These are phyloP conservation scores for Leccinum fibrillosum DNA, from an alignment of 768 basidiomycete genomes.

Conservation along the genomic window DNA sequence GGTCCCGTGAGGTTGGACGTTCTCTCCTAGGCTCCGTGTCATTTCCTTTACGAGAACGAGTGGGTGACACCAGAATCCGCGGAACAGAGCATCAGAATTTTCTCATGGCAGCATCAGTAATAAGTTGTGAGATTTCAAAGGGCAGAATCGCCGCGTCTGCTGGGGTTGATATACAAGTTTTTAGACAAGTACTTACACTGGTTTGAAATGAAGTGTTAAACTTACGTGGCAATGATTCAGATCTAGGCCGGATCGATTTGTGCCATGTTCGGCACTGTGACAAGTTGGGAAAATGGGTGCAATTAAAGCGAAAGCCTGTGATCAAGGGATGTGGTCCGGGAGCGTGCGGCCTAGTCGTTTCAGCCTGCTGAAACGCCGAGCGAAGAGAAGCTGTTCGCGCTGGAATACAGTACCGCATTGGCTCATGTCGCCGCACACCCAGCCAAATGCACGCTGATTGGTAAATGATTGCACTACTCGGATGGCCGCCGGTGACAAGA, in stretches of 20 bases:
- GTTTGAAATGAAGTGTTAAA: background rate
- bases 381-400: background rate
- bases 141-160: background rate
- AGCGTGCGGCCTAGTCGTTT: background rate
- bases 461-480: background rate
- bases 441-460: background rate
- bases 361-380: background rate
- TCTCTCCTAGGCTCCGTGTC: background rate
- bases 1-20: background rate
- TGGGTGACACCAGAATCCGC: background rate
- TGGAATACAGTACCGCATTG: background rate
- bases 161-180: background rate
- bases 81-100: background rate
- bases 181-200: background rate
- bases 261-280: background rate
- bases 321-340: background rate
- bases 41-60: background rate
- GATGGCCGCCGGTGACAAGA: no score
- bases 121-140: background rate
- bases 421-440: no score
- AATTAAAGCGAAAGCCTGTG: background rate
- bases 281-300: background rate
- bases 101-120: background rate
- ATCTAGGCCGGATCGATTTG: no score
- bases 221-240: background rate